A percentile compares a stretch with the other conserved stretches of the same genome.
Evolutionary conservation across 805 yeast genomes (phyloP).

Genomic region (Candida boleticola): DNA sequence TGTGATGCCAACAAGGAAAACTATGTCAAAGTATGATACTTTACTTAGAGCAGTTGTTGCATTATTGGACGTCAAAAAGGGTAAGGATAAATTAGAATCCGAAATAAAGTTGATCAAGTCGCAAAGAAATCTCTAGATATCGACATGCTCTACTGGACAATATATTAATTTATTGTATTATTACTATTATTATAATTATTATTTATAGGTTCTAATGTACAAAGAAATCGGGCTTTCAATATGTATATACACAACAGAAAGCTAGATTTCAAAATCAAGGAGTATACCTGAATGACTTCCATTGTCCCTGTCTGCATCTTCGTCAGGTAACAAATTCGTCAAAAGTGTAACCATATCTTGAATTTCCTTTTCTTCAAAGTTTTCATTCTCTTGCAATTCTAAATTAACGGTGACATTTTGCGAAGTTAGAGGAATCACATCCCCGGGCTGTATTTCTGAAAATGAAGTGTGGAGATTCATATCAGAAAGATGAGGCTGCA

Average conservation of each 20-base stretch:
- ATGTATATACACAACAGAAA: not conserved
- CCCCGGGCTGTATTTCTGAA: no score
- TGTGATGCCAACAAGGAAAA: conserved; percentile 79
- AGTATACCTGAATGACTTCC: not conserved
- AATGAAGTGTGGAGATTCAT: no score
- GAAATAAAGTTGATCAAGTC: conserved; percentile 52
- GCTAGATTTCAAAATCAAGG: not conserved
- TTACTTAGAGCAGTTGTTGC: conserved; percentile 67
- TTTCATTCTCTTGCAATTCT: not conserved
- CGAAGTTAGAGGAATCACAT: no score
- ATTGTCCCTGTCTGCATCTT: no score
- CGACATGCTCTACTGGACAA: no score
- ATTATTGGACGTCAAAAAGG: conserved; percentile 79
- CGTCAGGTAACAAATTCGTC: no score
- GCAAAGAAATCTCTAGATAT: conserved; percentile 36
- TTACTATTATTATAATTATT: no score
- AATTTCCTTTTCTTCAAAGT: not conserved
- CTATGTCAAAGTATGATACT: conserved; percentile 74
- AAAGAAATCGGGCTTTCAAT: not conserved
- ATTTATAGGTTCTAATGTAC: not conserved
- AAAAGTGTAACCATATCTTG: not conserved
- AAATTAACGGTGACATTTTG: no score
- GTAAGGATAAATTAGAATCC: conserved; percentile 81
- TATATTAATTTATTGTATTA: not conserved
- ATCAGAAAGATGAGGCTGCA: no score